phyloP scores from a whole-genome alignment of 1,139 yeast species.

The Zygoascus meyerae region DNA sequence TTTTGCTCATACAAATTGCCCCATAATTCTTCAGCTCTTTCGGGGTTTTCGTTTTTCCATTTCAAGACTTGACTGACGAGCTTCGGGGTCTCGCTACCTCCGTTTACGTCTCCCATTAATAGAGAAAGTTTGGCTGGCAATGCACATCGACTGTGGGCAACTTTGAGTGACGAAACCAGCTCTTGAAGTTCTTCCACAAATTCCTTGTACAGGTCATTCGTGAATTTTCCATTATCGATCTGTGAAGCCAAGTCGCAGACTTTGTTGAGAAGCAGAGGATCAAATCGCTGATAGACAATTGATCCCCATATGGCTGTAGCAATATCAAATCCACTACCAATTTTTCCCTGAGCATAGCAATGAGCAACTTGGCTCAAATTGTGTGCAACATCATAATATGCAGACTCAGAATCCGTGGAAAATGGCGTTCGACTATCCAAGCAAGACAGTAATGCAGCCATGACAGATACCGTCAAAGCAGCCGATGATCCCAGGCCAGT shows the following conservation, averaged over 20 bases:
- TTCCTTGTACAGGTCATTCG: constrained; percentile 4
- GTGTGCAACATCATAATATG: constrained; percentile 44
- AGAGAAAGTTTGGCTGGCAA: constrained; percentile 65
- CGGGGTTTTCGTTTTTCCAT: constrained; percentile 59
- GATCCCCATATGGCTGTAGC: constrained; percentile 95
- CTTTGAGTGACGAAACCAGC: constrained; percentile 51
- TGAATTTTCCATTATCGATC: not conserved
- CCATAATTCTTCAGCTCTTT: constrained; percentile 50
- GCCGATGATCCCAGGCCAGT: constrained; percentile 98
- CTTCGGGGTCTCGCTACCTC: constrained; percentile 92
- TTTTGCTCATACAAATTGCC: constrained; percentile 53
- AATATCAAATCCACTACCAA: constrained; percentile 96
- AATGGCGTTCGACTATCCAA: constrained; percentile 32
- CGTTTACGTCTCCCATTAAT: constrained; percentile 87
- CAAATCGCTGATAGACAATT: constrained; percentile 69
- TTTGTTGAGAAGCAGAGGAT: constrained; percentile 22
- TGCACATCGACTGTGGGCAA: constrained; percentile 46
- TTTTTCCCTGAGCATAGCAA: constrained; percentile 88
- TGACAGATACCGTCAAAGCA: constrained; percentile 76
- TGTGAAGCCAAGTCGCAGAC: constrained; percentile 13
- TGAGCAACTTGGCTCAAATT: constrained; percentile 86
- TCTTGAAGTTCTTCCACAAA: constrained; percentile 29
- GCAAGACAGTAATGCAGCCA: constrained; percentile 58
- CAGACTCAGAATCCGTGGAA: constrained; percentile 2
- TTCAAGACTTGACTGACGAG: constrained; percentile 67